These are phyloP conservation scores for Backusella liffmaniae DNA, from an alignment of 192 early-diverging fungal genomes.

Conservation along the genomic window DNA sequence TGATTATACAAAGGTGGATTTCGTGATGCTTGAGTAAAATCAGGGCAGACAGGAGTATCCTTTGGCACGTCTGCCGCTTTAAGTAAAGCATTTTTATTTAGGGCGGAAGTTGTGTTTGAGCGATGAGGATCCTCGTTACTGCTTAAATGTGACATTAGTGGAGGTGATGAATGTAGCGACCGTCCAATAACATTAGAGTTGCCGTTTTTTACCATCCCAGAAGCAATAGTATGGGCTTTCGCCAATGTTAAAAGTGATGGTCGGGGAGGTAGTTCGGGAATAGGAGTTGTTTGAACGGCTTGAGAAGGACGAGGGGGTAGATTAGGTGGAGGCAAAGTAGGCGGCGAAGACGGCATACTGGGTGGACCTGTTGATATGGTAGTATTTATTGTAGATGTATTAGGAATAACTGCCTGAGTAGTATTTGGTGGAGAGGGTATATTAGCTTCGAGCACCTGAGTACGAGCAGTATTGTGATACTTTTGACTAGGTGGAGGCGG, in stretches of 20 bases:
- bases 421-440: not conserved
- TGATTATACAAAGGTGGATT: constrained; percentile 51
- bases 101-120: not conserved
- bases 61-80: not conserved
- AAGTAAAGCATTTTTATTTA: not conserved
- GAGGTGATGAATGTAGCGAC: not conserved
- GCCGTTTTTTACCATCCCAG: not conserved
- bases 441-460: not conserved
- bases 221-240: constrained; percentile 17
- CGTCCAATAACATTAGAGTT: not conserved
- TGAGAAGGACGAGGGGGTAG: constrained; percentile 1
- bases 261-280: constrained; percentile 22
- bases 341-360: not conserved
- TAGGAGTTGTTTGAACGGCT: not conserved
- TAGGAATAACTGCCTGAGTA: not conserved
- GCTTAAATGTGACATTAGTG: not conserved
- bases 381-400: not conserved
- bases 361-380: not conserved
- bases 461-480: constrained; percentile 16
- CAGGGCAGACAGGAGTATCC: constrained; percentile 37
- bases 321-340: constrained; percentile 5
- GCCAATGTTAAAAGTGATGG: constrained; percentile 22
- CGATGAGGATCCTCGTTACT: not conserved
- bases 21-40: constrained; percentile 53
- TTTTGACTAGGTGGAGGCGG: constrained; percentile 31